Percentiles rank a stretch among this genome's conserved stretches.
These are phyloP conservation scores for Alternaria panax DNA, from an alignment of 2,329 filamentous ascomycete genomes.

Conservation along the genomic window DNA sequence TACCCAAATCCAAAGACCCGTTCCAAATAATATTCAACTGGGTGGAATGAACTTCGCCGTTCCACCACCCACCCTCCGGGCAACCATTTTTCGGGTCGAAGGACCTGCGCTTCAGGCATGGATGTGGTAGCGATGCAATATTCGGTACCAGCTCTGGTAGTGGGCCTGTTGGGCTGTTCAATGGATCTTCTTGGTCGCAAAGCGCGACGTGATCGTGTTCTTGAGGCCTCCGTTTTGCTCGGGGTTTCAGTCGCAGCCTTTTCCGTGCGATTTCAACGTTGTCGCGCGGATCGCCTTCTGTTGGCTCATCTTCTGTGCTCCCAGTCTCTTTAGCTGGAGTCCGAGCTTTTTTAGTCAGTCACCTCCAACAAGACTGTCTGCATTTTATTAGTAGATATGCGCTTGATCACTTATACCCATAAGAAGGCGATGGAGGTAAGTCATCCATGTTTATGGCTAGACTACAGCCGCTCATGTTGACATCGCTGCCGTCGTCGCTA, in stretches of 20 bases:
- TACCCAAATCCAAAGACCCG: not conserved
- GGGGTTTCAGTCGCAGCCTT: not conserved
- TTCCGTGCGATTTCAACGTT: not conserved
- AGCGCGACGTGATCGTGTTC: not conserved
- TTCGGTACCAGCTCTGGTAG: not conserved
- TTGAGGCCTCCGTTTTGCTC: not conserved
- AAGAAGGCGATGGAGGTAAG: rapidly evolving
- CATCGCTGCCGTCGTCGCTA: not conserved
- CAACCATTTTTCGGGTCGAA: too few relatives aligned
- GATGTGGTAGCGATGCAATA: not conserved
- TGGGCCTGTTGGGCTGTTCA: not conserved
- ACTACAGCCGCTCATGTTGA: not conserved
- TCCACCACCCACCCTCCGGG: too few relatives aligned
- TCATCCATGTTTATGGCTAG: not conserved
- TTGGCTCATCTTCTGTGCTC: not conserved
- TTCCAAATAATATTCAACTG: not conserved
- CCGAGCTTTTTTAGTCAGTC: not conserved
- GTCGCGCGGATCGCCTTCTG: not conserved
- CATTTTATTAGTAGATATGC: too few relatives aligned
- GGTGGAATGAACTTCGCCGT: not conserved
- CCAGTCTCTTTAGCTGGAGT: not conserved
- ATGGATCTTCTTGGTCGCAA: not conserved
- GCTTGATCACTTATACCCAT: not conserved
- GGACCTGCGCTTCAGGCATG: too few relatives aligned
- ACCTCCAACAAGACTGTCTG: not conserved